Base-by-base conservation (phyloP, 805 yeast species). In the Candida easanensis region DNA sequence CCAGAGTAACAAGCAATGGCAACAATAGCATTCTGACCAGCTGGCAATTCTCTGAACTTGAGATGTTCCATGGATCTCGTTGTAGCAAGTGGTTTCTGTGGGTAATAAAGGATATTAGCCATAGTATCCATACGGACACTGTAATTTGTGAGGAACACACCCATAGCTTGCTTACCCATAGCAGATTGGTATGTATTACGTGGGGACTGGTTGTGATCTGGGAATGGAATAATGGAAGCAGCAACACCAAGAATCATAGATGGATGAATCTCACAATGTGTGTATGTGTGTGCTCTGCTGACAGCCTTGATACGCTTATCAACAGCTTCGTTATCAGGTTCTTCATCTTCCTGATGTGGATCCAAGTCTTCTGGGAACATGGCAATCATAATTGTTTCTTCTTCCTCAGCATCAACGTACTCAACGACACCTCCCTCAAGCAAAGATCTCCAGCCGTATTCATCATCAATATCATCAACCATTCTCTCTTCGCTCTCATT, bases 91-190 rank as follows among this genome's bases (percentile, higher is more conserved):
- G 99, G 99, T 65, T 93, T 93, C 64, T 93, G 99, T 32, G 99
- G 99, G 62, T 93, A 93, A 63, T 93, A 93, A 54, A 93, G 74
- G 57, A 93, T 91, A 62, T 93, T 93, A 9, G 99, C 97, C 99
- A 93, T 93, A 1, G 99, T 93, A 68, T 93, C 99, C 99, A 93
- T 93, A 70, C 99, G 87, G 41, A 91, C 96, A 46, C 84, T 79
- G 66, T 91, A 93, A 62, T 93, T 93, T 4, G 99, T 93, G 58
- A 91, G 76, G 66, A 87, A 91, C 9, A 93, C 98, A 63, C 99
- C 99, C 99, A 93, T 93, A 45, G 99, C 99, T 71, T 93, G 99
- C 69, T 93, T 93, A 80, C 99, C 99, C 99, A 93, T 93, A 51
- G 99, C 99, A 64, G 97, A 90, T 73, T 93, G 99, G 68, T 93